These are phyloP conservation scores for Solanum hybrid DNA, from an alignment of 305 asterid species.

Conservation along the genomic window DNA sequence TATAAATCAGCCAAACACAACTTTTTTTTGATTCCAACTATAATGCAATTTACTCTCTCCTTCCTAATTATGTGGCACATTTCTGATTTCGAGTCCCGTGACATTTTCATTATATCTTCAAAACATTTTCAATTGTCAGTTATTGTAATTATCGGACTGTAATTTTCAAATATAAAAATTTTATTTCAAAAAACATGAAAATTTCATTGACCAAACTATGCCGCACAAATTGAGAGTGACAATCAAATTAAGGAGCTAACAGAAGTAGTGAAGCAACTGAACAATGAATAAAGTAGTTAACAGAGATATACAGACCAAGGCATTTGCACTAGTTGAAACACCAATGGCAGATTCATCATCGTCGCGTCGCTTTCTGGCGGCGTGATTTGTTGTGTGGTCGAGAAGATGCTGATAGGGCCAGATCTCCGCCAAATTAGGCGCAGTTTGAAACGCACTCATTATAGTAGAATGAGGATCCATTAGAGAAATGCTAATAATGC, in stretches of 20 bases:
- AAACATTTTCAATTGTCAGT: background rate
- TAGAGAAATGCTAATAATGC: background rate
- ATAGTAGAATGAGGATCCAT: constrained; percentile 45
- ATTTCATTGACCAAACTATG: background rate
- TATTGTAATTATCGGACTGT: background rate
- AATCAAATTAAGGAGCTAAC: background rate
- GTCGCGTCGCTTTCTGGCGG: constrained; percentile 39
- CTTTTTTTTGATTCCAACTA: background rate
- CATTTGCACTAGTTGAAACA: constrained; percentile 41
- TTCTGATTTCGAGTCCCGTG: background rate
- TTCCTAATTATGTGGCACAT: background rate
- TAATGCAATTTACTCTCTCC: background rate
- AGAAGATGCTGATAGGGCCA: constrained; percentile 13
- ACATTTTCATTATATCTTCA: background rate
- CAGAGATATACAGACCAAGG: constrained; percentile 11
- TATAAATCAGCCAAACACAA: background rate
- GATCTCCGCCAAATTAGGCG: constrained; percentile 12
- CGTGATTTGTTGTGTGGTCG: constrained; percentile 34
- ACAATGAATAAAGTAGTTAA: background rate
- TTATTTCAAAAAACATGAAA: background rate
- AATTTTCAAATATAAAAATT: too few species aligned
- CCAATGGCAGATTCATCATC: constrained; percentile 28
- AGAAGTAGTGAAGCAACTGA: background rate
- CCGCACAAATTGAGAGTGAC: background rate
- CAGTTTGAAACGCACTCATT: constrained; percentile 39